Evolutionary conservation across 805 yeast species (phyloP), one percentile per base, ranked within the genome.

Genomic region (Teunomyces cretensis): DNA sequence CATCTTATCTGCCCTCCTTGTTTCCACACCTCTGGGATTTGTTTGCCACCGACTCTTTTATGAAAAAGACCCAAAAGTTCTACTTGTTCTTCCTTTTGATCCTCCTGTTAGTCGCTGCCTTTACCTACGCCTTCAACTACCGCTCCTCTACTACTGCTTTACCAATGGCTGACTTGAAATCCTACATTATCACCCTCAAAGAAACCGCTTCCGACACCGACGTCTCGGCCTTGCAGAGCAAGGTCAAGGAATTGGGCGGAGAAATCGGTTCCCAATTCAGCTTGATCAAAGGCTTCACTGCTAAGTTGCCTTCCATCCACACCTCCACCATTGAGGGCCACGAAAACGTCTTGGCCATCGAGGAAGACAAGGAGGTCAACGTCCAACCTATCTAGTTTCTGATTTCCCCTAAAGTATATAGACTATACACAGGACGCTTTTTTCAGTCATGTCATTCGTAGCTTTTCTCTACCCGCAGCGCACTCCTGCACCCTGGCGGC

Each of bases 331-430:
- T 84, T 53, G 62, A 69, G 51, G 56, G 62, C 33, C 74, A 79
- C 56, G 78, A 76, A 24, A 75, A 72, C 40, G 83, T 85, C 52
- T 76, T 78, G 39, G 65, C 74, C 33, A 69, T 84, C 51, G 91
- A 85, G 62, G 88, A 81, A 60, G 91, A 85, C 60, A 68, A 76
- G 57, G 86, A 80, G 57, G 88, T 84, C 33, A 72, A 74, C 53
- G 78, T 74, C 51, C 70, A 70, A 41, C 49, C 43, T 7, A 30
- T 11, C 14, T 24, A 8, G 3, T 26, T 9, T 26, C 8, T 26
- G 3, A 9, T 26, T 26, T 26, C 28, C 12, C 28, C 28, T 26
- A 9, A 26, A 26, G 32, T 27, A 24, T 38, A 28, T 38, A 28
- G 22, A 22, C 14, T 26, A 27, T 38, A 38, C 26, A 15, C 41